Evolutionary conservation across 495 filamentous ascomycete species (phyloP), one percentile per base, ranked within the genome.

Genomic region (Friedmanniomyces endolithicus): DNA sequence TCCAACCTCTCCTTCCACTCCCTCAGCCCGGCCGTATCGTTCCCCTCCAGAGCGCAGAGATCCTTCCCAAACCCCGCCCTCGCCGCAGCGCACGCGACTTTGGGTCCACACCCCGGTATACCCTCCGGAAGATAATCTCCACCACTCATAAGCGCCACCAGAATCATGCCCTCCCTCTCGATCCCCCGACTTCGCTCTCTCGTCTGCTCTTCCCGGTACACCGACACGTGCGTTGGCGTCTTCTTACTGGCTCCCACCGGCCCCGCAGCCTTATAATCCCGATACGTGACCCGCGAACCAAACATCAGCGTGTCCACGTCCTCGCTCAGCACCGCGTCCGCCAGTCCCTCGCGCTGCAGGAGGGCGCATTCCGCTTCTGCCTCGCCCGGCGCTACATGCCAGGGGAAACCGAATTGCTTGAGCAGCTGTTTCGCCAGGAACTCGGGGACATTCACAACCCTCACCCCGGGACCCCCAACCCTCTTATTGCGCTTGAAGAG

Each of bases 231-330:
- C 0, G 94, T 96, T 6, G 88, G 86, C 1, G 76, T 78, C 53
- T 83, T 81, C 53, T 71, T 75, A 1, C 75, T 72, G 1, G 73
- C 71, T 80, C 37, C 14, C 53, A 71, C 74, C 1, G 75, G 72
- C 1, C 74, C 71, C 67, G 94, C 88, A 20, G 82, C 78, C 0
- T 85, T 85, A 81, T 89, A 98, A 62, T 88, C 90, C 55, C 88
- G 78, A 29, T 96, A 70, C 0, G 82, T 92, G 45, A 78, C 66
- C 0, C 75, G 79, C 45, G 86, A 89, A 1, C 94, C 94, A 66
- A 97, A 99, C 94, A 99, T 97, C 62, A 99, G 76, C 1, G 94
- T 89, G 67, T 99, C 94, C 35, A 96, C 88, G 73, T 99, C 94
- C 67, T 99, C 90, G 64, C 87, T 96, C 63, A 99, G 77, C 12